A percentile compares a stretch with the other conserved stretches of the same genome.
phyloP scores from a whole-genome alignment of 1,139 yeast genomes.

The Kodamaea ohmeri region DNA sequence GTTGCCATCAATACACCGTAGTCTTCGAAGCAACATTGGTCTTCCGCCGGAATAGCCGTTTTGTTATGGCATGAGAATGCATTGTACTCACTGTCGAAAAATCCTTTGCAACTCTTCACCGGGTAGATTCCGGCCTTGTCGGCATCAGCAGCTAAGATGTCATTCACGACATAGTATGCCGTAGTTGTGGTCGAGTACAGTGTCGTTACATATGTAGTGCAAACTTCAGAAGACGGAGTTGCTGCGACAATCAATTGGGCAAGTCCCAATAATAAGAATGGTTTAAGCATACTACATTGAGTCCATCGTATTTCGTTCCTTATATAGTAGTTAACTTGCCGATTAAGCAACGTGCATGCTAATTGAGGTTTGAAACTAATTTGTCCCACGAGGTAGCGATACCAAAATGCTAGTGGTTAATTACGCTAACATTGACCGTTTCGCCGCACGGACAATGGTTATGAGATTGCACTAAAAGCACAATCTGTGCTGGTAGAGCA shows the following conservation, averaged over 20 bases:
- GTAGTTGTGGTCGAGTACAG: slow-evolving; percentile 11
- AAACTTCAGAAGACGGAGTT: slow-evolving; percentile 8
- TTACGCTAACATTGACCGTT: no score
- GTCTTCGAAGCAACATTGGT: slow-evolving; percentile 34
- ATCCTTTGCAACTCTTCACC: slow-evolving; percentile 15
- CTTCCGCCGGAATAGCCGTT: slow-evolving; percentile 22
- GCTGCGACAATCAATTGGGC: slow-evolving; percentile 1
- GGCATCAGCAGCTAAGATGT: slow-evolving; percentile 14
- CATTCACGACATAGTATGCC: slow-evolving; percentile 14
- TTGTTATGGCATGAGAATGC: slow-evolving; percentile 30
- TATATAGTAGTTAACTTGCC: no score
- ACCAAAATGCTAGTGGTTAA: background rate
- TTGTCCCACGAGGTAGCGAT: slow-evolving; percentile 1
- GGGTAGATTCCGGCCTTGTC: slow-evolving; percentile 15
- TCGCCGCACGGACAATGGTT: background rate
- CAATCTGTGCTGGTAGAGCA: no score
- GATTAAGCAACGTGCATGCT: no score
- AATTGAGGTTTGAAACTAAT: background rate
- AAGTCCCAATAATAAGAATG: slow-evolving; percentile 2
- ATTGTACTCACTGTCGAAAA: slow-evolving; percentile 15
- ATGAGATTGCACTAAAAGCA: background rate
- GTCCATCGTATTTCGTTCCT: background rate
- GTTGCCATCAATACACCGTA: slow-evolving; percentile 37
- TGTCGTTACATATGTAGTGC: slow-evolving; percentile 15
- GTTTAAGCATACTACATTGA: background rate